Conservation (phyloP, 2,329 filamentous ascomycete genomes). For the Shiraia sp. region DNA sequence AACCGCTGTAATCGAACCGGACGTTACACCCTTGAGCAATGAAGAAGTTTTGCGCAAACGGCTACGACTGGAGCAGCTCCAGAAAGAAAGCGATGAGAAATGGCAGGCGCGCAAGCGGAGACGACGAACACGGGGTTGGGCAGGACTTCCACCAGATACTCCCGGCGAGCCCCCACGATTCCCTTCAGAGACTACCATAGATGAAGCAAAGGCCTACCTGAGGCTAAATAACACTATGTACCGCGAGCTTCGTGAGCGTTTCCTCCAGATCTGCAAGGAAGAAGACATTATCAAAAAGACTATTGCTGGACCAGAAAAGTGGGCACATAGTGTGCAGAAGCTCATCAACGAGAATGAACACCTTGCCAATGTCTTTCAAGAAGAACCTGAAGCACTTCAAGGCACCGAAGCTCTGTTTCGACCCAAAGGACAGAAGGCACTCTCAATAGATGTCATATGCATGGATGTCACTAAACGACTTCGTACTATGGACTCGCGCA, state of each 20-base stretch:
- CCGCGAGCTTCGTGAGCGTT: slow-evolving; percentile 65
- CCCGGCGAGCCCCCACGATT: slow-evolving; percentile 72
- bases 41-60: slow-evolving; percentile 33
- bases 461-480: slow-evolving; percentile 82
- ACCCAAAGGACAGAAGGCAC: slow-evolving; percentile 59
- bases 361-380: slow-evolving; percentile 65
- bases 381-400: slow-evolving; percentile 58
- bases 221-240: slow-evolving; percentile 67
- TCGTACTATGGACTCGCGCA: slow-evolving; percentile 65
- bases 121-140: slow-evolving; percentile 69
- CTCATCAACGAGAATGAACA: slow-evolving; percentile 68
- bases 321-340: slow-evolving; percentile 71
- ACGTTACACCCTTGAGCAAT: slow-evolving; percentile 17
- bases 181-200: slow-evolving; percentile 80
- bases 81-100: slow-evolving; percentile 64
- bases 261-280: slow-evolving; percentile 71
- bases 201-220: slow-evolving; percentile 74
- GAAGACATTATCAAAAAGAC: slow-evolving; percentile 75
- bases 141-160: slow-evolving; percentile 68
- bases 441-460: slow-evolving; percentile 78
- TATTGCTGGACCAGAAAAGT: slow-evolving; percentile 70
- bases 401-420: slow-evolving; percentile 29
- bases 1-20: slow-evolving; percentile 3
- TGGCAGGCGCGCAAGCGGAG: slow-evolving; percentile 68
- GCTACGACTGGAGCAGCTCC: slow-evolving; percentile 47